These are phyloP conservation scores for Aspergillus carlsbadensis DNA, from an alignment of 495 filamentous ascomycete species.

Conservation along the genomic window DNA sequence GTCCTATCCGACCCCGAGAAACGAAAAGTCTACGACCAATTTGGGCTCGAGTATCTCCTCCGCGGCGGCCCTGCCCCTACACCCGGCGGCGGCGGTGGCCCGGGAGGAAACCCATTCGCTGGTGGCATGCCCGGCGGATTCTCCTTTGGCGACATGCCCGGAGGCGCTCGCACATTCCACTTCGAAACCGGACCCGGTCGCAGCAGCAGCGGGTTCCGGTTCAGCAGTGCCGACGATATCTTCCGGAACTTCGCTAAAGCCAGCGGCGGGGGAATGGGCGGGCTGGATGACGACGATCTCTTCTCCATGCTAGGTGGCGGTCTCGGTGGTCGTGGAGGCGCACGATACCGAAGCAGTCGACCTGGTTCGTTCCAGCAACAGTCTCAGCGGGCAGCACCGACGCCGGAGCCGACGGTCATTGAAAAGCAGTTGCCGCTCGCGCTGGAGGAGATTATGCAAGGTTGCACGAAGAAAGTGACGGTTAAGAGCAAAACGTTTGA, in stretches of 20 bases:
- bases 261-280: slow-evolving; percentile 45
- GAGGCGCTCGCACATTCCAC: slow-evolving; percentile 67
- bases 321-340: slow-evolving; percentile 36
- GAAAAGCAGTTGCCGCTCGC: slow-evolving; percentile 79
- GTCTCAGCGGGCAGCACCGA: slow-evolving; percentile 46
- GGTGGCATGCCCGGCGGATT: slow-evolving; percentile 57
- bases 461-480: slow-evolving; percentile 91
- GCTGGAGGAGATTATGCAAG: slow-evolving; percentile 82
- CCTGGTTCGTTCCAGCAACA: slow-evolving; percentile 44
- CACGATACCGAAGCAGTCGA: slow-evolving; percentile 31
- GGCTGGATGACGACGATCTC: slow-evolving; percentile 56
- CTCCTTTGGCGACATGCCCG: slow-evolving; percentile 53
- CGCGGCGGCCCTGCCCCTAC: slow-evolving; percentile 78
- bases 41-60: slow-evolving; percentile 87
- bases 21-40: slow-evolving; percentile 93
- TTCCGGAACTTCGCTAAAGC: slow-evolving; percentile 75
- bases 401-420: slow-evolving; percentile 87
- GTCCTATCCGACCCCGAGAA: slow-evolving; percentile 97
- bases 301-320: slow-evolving; percentile 47
- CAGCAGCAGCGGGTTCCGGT: slow-evolving; percentile 63
- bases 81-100: slow-evolving; percentile 45
- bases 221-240: slow-evolving; percentile 79
- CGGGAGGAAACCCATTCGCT: slow-evolving; percentile 47
- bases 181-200: slow-evolving; percentile 63
- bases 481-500: slow-evolving; percentile 97